Base-by-base conservation (phyloP, 345 rosid genomes). In the Camelina hispida region DNA sequence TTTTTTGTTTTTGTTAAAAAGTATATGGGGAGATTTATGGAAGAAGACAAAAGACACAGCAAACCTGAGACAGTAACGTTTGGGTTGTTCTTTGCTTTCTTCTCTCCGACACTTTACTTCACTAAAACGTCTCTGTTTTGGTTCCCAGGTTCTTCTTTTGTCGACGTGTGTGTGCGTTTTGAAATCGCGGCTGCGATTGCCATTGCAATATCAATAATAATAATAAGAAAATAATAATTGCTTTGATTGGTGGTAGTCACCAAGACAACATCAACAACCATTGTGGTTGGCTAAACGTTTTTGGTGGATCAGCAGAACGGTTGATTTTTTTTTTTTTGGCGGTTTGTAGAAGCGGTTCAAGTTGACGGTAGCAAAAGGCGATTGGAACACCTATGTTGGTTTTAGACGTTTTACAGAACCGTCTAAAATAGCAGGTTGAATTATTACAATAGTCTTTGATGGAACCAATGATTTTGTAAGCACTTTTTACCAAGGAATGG, bases 41-140 rank as follows among this genome's bases (percentile, higher is more conserved):
- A 68, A 77, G 62, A 77, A 47, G 62, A 71, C 75, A 62, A 28
- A 23, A 22, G 7, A 15, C 28, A 51, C 61, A 12, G 17, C 61
- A 12, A 14, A 30, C 64, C 13, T 57, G 65, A 66, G 66, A 77
- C 9, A 16, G 46, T 70, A 44, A 69, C 75, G 76, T 71, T 76
- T 28, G 30, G 25, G 30, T 28, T 77, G 14, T 62, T 52, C 66
- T 74, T 65, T 35, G 78, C 75, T 71, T 71, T 40, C 55, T 71
- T 40, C 55, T 44, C 37, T 74, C 71, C 78, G 59, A 46, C 77
- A 73, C 68, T 51, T 75, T 68, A 20, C 72, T 71, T 71, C 76
- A 56, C 51, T 6, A 4, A 65, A 69, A 69, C 75, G 80, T 76
- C 75, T 63, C 37, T 35, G 75, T 76, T 76, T 28, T 69, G 62